Evolutionary conservation across 2,329 filamentous ascomycete species (phyloP).

Genomic region (Botryosphaeria dothidea): DNA sequence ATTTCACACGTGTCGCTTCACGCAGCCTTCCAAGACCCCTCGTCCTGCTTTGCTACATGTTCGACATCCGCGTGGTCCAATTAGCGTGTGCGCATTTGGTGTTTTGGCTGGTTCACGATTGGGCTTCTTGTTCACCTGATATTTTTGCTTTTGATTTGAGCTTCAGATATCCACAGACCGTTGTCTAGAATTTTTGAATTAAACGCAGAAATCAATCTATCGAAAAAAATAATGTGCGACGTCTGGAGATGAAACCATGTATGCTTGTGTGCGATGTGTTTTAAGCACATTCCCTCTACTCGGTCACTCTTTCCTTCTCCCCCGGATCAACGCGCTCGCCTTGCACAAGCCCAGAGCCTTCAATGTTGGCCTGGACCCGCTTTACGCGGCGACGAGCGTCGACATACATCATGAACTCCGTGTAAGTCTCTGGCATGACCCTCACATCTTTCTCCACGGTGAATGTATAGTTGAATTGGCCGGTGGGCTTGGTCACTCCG

Average conservation of each 20-base stretch:
- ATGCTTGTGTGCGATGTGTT: neutral
- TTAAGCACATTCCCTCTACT: conserved; percentile 20
- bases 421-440: conserved; percentile 65
- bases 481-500: conserved; percentile 66
- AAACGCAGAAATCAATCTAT: neutral
- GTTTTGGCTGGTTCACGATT: conserved; percentile 2
- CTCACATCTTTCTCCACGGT: conserved; percentile 64
- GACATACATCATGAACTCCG: conserved; percentile 66
- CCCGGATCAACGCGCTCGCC: conserved; percentile 15
- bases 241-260: neutral
- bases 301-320: conserved; percentile 34
- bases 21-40: neutral
- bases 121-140: neutral
- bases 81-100: conserved; percentile 1
- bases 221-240: neutral
- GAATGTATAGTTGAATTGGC: conserved; percentile 77
- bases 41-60: neutral
- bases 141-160: too few relatives aligned
- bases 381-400: conserved; percentile 60
- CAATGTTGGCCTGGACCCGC: conserved; percentile 49
- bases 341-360: conserved; percentile 19
- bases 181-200: neutral
- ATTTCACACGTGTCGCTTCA: too few relatives aligned
- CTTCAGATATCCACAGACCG: conserved; percentile 13
- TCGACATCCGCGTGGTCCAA: neutral